phyloP scores from a whole-genome alignment of 495 filamentous ascomycete species.

The Neurospora sp. region DNA sequence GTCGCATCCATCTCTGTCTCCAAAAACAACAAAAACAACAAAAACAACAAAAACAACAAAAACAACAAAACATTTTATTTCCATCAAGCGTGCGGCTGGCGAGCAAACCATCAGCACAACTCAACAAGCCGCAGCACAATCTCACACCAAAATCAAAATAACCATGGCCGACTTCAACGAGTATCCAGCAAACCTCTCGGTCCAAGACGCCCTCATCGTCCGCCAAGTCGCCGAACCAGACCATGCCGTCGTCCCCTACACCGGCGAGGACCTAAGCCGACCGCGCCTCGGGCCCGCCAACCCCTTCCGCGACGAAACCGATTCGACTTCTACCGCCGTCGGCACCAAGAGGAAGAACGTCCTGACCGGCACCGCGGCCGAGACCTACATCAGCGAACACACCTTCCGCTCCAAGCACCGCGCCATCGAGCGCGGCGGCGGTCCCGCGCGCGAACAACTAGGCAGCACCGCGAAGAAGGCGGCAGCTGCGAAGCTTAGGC shows the following conservation, averaged over 20 bases:
- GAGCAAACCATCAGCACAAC: neutral
- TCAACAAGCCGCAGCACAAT: neutral
- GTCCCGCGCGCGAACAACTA: conserved; percentile 30
- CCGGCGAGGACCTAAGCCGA: conserved; percentile 53
- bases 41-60: neutral
- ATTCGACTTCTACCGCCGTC: conserved; percentile 8
- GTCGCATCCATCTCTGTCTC: neutral
- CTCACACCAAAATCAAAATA: neutral
- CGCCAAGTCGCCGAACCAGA: conserved; percentile 39
- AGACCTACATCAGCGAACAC: conserved; percentile 79
- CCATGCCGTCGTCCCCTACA: conserved; percentile 55
- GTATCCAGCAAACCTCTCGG: conserved; percentile 48
- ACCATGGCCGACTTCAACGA: conserved; percentile 47
- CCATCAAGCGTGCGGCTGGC: neutral
- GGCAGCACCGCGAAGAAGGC: conserved; percentile 48
- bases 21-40: neutral
- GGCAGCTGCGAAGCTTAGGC: conserved; percentile 50
- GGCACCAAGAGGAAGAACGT: conserved; percentile 76
- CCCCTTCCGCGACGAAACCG: conserved; percentile 58
- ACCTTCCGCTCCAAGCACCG: conserved; percentile 77
- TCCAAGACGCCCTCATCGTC: conserved; percentile 43
- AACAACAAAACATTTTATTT: neutral
- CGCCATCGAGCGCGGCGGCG: conserved; percentile 51
- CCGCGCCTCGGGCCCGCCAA: conserved; percentile 65
- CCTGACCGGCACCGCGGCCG: conserved; percentile 78